Conservation (phyloP, 148 eudicot genomes). For the Spergularia bocconei region DNA sequence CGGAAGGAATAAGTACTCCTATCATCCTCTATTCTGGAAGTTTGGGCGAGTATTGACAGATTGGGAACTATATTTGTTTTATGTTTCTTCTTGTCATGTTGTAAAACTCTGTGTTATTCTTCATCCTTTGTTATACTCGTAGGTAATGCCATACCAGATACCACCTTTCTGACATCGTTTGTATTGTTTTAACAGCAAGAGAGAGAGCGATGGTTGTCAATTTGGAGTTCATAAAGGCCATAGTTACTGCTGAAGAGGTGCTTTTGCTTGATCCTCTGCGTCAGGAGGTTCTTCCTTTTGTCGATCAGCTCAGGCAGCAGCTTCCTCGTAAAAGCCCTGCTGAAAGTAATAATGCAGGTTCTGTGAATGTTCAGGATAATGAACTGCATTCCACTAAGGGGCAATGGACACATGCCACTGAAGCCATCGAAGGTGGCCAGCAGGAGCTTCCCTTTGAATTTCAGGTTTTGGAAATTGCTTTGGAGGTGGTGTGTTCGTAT, state of each 20-base stretch:
- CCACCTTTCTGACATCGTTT: constrained; percentile 4
- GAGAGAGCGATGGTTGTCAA: constrained; percentile 96
- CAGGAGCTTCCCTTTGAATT: constrained; percentile 92
- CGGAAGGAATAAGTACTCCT: not conserved
- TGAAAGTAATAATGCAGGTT: constrained; percentile 35
- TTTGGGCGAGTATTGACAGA: not conserved
- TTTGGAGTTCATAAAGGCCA: constrained; percentile 91
- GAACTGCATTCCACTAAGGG: constrained; percentile 39
- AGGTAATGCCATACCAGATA: not conserved
- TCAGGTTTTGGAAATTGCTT: constrained; percentile 86
- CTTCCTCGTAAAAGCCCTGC: constrained; percentile 46
- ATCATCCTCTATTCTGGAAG: not conserved
- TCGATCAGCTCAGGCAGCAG: constrained; percentile 87
- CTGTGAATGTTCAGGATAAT: constrained; percentile 35
- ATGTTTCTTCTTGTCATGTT: constrained; percentile 24
- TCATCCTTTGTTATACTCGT: constrained; percentile 13
- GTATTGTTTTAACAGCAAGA: constrained; percentile 53
- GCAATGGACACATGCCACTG: constrained; percentile 54
- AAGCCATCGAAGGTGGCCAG: constrained; percentile 55
- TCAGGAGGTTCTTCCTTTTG: constrained; percentile 96
- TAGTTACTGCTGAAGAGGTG: constrained; percentile 95
- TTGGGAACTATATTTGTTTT: not conserved
- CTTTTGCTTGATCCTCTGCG: constrained; percentile 94
- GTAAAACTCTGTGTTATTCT: constrained; percentile 20
- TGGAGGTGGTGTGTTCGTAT: constrained; percentile 82